Percentiles rank a stretch among this genome's conserved stretches.
Evolutionary conservation across 257 asterid genomes (phyloP).

Genomic region (Gentiana straminea): DNA sequence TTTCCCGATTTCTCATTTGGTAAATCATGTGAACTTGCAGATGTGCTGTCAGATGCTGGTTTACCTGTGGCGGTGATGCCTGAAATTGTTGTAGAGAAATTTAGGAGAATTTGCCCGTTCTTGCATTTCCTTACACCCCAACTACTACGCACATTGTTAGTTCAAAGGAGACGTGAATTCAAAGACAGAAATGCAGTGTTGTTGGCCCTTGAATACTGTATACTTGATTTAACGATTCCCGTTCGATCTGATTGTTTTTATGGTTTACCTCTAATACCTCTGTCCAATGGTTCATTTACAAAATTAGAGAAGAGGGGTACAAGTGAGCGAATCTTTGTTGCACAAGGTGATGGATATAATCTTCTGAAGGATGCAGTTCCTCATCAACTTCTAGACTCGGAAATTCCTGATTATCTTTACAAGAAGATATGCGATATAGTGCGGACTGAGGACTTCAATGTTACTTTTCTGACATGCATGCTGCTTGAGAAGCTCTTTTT

Average conservation of each 20-base stretch:
- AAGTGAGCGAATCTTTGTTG: slow-evolving; percentile 64
- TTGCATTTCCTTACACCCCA: slow-evolving; percentile 85
- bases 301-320: slow-evolving; percentile 65
- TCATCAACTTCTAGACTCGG: slow-evolving; percentile 58
- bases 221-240: slow-evolving; percentile 63
- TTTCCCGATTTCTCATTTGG: slow-evolving; percentile 80
- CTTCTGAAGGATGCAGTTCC: slow-evolving; percentile 80
- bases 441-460: slow-evolving; percentile 53
- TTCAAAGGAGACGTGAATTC: slow-evolving; percentile 63
- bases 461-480: slow-evolving; percentile 60
- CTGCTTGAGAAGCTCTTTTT: slow-evolving; percentile 64
- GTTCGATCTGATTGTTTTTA: slow-evolving; percentile 45
- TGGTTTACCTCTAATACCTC: slow-evolving; percentile 85
- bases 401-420: slow-evolving; percentile 49
- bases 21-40: slow-evolving; percentile 56
- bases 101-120: slow-evolving; percentile 62
- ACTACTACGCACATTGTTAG: slow-evolving; percentile 67
- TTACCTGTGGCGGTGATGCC: slow-evolving; percentile 64
- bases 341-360: slow-evolving; percentile 69
- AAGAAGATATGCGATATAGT: slow-evolving; percentile 63
- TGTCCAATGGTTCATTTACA: slow-evolving; percentile 64
- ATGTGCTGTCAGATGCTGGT: slow-evolving; percentile 80
- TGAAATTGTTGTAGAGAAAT: slow-evolving; percentile 56
- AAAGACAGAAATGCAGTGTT: slow-evolving; percentile 64
- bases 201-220: slow-evolving; percentile 86